Evolutionary conservation across 1,284 basidiomycete species (phyloP), one percentile per base, ranked within the genome.

Genomic region (Ustilago xerochloae): DNA sequence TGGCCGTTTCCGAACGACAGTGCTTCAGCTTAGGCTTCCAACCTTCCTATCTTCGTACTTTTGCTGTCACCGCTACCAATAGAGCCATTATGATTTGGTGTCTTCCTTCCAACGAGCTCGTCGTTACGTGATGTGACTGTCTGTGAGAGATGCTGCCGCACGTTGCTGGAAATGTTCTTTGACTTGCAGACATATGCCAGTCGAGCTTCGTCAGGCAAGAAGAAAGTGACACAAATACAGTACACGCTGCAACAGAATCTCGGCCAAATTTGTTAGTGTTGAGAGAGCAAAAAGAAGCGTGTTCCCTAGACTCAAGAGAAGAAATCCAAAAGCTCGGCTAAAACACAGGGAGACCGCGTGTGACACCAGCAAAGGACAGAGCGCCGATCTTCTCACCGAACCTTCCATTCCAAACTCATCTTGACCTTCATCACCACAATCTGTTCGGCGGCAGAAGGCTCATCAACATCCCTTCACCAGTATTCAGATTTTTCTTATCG

Each of bases 171-270:
- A 24, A 10, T n/a, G 18, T 24, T 47, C n/a, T 8, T 3, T 4
- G 12, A 28, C 45, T 46, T 30, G 45, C 29, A 47, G 10, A n/a
- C 13, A 16, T 13, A 2, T 30, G 32, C 30, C n/a, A 33, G 38
- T 38, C 26, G 29, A 15, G 26, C 13, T 24, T 22, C 20, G 30
- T 15, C 32, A 18, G 10, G 6, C 7, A 4, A 35, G 39, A 38
- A 48, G 54, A 39, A 57, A 57, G 54, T 57, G 28, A 55, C 41
- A 55, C 43, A 20, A 28, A 55, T 32, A 55, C 43, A 20, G 18
- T 20, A 36, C 24, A 26, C 20, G 36, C 35, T 51, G n/a, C n/a
- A n/a, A n/a, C n/a, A n/a, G n/a, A n/a, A n/a, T 24, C 28, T 49
- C 49, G 49, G 49, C 26, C 32, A 51, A 51, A 51, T 51, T 51